Base-by-base conservation (phyloP, 768 basidiomycete genomes). In the Tremella mesenterica region DNA sequence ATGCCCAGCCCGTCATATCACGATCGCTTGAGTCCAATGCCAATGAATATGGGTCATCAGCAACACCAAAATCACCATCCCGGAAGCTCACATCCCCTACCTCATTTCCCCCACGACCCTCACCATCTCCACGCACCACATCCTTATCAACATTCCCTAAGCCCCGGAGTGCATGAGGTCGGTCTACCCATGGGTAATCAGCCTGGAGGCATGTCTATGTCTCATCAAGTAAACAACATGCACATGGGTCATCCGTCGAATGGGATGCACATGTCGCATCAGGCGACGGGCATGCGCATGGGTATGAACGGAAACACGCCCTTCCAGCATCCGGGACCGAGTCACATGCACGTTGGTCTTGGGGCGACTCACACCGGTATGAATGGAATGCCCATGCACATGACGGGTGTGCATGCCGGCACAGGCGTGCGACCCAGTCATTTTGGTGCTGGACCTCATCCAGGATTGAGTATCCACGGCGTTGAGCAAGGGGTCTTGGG, bases 361-460 rank as follows among this genome's bases (percentile, higher is more conserved):
- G 62, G 58, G 16, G 57, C 51, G n/a, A 56, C 50, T 18, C 59
- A 48, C 5, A 63, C 62, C 58, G 54, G 49, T 7, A 59, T 60
- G 58, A 23, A 21, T 1, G 46, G 18, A 45, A 46, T 16, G 38
- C 30, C 21, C 44, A 46, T 64, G 53, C 52, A 72, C 77, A 18
- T 77, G 77, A 34, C 65, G 74, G 34, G 73, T 76, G 26, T 75
- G 75, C 10, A 73, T 38, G 30, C 51, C 26, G 58, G 56, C 14
- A 60, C 60, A 59, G 64, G 60, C 16, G n/a, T n/a, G n/a, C n/a
- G n/a, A n/a, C n/a, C n/a, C n/a, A n/a, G n/a, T n/a, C 61, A 60
- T 25, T 59, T 48, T 53, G 53, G 61, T 13, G 36, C 48, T 83
- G 86, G 54, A 70, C 53, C 59, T 21, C 62, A 59, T 52, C 57